Conservation (phyloP, 306 rosid genomes). For the Cucumis cinereus region DNA sequence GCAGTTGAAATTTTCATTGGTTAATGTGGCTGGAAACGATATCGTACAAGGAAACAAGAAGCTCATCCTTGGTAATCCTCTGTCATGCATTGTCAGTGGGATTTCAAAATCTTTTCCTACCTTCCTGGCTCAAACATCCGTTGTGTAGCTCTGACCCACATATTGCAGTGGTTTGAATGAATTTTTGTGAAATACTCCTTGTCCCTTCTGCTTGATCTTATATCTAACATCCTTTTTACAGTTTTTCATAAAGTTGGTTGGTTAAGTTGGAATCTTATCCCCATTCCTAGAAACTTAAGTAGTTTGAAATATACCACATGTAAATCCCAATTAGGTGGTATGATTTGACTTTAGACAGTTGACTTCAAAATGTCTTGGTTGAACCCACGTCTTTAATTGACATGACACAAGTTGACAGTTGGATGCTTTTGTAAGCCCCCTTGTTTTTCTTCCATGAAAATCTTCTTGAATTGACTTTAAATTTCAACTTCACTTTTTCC, state of each 20-base stretch:
- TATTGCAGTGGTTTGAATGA: not conserved
- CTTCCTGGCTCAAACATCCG: not conserved
- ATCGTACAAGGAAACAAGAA: constrained; percentile 98
- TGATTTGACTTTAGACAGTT: not conserved
- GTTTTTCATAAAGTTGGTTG: not conserved
- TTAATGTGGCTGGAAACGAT: constrained; percentile 86
- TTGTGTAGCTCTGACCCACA: not conserved
- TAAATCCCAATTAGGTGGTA: not conserved
- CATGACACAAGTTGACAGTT: not conserved
- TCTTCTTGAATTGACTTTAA: not conserved
- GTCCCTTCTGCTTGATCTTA: not conserved
- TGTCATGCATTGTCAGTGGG: not conserved
- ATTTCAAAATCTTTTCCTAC: not conserved
- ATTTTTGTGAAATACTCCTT: not conserved
- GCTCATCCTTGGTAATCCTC: constrained; percentile 71
- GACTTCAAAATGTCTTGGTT: not conserved
- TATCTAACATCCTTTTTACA: not conserved
- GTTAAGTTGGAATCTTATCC: not conserved
- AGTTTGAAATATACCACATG: not conserved
- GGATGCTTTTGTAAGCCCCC: not conserved
- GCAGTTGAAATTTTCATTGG: constrained; percentile 67
- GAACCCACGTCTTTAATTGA: not conserved
- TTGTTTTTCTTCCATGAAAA: not conserved
- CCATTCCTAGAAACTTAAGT: not conserved
- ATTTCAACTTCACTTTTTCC: not conserved